Percentiles rank a stretch among this genome's conserved stretches.
These are phyloP conservation scores for Xylaria arbuscula DNA, from an alignment of 2,329 filamentous ascomycete genomes.

Conservation along the genomic window DNA sequence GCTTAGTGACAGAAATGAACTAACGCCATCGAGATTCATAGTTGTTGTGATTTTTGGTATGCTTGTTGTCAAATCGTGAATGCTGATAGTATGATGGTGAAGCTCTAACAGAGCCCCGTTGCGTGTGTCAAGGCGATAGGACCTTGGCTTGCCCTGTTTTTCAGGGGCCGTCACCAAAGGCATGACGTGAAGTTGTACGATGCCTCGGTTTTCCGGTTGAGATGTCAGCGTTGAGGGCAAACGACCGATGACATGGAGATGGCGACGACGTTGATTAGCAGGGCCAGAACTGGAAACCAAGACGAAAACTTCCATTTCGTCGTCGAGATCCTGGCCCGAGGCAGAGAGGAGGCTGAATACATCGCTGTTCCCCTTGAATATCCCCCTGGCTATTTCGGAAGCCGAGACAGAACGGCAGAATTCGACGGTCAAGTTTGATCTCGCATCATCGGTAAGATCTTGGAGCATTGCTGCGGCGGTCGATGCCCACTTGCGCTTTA, in stretches of 20 bases:
- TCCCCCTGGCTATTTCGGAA: constrained; percentile 62
- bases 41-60: constrained; percentile 70
- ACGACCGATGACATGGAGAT: constrained; percentile 47
- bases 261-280: constrained; percentile 44
- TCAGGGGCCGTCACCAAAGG: constrained; percentile 37
- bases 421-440: constrained; percentile 58
- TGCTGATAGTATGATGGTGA: constrained; percentile 62
- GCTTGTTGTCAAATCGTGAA: constrained; percentile 72
- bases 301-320: constrained; percentile 65
- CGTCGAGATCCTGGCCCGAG: constrained; percentile 56
- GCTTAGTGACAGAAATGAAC: constrained; percentile 74
- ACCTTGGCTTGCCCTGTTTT: constrained; percentile 34
- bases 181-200: constrained; percentile 47
- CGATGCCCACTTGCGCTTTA: constrained; percentile 61
- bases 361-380: constrained; percentile 67
- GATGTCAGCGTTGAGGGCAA: constrained; percentile 39
- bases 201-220: constrained; percentile 34
- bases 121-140: constrained; percentile 69
- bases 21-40: constrained; percentile 62
- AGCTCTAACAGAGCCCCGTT: constrained; percentile 74
- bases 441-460: constrained; percentile 53
- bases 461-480: constrained; percentile 57
- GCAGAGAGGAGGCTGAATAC: constrained; percentile 63
- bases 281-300: constrained; percentile 57
- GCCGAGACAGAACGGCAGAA: constrained; percentile 60